Conservation (phyloP, 2,329 filamentous ascomycete genomes). For the Fusarium longipes region DNA sequence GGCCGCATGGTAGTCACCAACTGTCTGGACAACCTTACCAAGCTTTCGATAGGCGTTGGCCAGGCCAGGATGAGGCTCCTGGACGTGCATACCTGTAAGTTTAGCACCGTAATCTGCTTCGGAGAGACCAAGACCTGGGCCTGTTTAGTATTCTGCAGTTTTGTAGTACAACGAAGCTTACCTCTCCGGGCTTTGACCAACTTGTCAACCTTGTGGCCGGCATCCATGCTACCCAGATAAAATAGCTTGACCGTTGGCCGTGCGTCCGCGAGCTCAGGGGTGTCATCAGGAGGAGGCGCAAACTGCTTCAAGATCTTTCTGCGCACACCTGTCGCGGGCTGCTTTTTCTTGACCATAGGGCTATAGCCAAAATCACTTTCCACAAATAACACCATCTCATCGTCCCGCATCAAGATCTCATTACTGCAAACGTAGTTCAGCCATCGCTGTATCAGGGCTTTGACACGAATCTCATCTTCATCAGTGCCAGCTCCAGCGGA, state of each 20-base stretch:
- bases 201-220: conserved; percentile 95
- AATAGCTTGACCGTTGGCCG: conserved; percentile 94
- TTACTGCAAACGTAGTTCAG: conserved; percentile 93
- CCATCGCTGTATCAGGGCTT: conserved; percentile 92
- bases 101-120: conserved; percentile 96
- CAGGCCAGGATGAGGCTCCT: conserved; percentile 90
- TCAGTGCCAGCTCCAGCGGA: conserved; percentile 95
- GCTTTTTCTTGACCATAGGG: conserved; percentile 93
- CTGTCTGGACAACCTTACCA: conserved; percentile 90
- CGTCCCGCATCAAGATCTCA: conserved; percentile 91
- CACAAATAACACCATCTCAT: conserved; percentile 98
- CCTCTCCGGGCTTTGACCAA: conserved; percentile 92
- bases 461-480: conserved; percentile 91
- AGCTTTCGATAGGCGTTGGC: conserved; percentile 94
- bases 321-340: conserved; percentile 94
- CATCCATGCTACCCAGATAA: conserved; percentile 94
- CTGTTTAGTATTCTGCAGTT: conserved; percentile 35
- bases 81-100: conserved; percentile 84
- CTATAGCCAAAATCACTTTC: conserved; percentile 99
- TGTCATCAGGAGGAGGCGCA: conserved; percentile 95
- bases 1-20: conserved; percentile 94
- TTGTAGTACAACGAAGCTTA: conserved; percentile 54
- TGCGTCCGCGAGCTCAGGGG: conserved; percentile 90
- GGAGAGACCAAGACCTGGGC: conserved; percentile 84
- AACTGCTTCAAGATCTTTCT: conserved; percentile 98